Evolutionary conservation across 345 rosid genomes (phyloP).

Genomic region (Linum trigynum): DNA sequence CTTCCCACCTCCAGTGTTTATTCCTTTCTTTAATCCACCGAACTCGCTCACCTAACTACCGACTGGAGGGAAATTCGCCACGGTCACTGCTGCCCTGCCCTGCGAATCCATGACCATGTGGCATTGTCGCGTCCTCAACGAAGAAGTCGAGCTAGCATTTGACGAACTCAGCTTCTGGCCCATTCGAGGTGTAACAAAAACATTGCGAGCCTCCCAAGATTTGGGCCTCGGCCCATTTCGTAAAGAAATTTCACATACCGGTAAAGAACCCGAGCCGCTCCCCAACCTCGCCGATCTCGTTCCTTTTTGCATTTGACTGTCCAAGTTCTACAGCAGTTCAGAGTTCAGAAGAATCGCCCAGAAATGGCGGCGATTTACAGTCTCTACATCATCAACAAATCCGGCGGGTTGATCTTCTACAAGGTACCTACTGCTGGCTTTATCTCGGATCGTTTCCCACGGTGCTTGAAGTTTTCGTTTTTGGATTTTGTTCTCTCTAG

Average conservation of each 20-base stretch:
- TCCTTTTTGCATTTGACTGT: not conserved
- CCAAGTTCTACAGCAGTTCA: not conserved
- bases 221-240: too few relatives aligned
- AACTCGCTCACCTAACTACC: too few relatives aligned
- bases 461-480: not conserved
- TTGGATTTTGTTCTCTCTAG: not conserved
- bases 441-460: not conserved
- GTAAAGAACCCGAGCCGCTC: not conserved
- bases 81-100: too few relatives aligned
- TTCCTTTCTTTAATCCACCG: too few relatives aligned
- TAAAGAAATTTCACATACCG: not conserved
- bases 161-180: too few relatives aligned
- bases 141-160: too few relatives aligned
- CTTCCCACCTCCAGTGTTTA: too few relatives aligned
- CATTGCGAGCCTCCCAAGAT: too few relatives aligned
- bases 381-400: constrained; percentile 20
- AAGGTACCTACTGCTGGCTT: constrained; percentile 36
- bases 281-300: not conserved
- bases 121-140: too few relatives aligned
- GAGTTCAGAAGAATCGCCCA: not conserved
- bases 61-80: too few relatives aligned
- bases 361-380: constrained; percentile 15
- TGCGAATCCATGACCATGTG: too few relatives aligned
- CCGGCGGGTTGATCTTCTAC: constrained; percentile 31
- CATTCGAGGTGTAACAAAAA: too few relatives aligned